Evolutionary conservation across 2,329 filamentous ascomycete genomes (phyloP), one percentile per base, ranked within the genome.

Genomic region (Fonsecaea multimorphosa): DNA sequence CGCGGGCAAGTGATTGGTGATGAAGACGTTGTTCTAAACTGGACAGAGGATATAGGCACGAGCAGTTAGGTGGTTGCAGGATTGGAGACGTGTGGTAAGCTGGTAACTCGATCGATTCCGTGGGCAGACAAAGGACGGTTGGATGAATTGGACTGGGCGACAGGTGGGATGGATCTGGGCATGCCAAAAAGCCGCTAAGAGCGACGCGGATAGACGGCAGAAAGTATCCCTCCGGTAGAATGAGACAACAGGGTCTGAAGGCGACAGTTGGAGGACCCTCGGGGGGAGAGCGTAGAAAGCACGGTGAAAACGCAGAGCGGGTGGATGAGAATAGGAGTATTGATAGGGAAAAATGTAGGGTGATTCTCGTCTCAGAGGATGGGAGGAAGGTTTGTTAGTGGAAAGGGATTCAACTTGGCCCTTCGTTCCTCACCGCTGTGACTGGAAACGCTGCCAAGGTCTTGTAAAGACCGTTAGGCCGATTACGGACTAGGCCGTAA

Each of bases 71-170:
- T 61, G 59, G 59, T 51, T 44, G 44, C 40, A 46, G 19, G 52
- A 22, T 49, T 34, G 31, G 31, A 32, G 22, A 32, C 49, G 24
- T 58, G 9, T 24, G 31, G 44, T 38, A n/a, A 52, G 58, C 16
- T 60, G 58, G 58, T 22, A 60, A 59, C 59, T 58, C 34, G 64
- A 69, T 62, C 60, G 58, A 66, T 66, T 66, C 63, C 60, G 52
- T 57, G 57, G 27, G 58, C 14, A 52, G 31, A 8, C 19, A 24
- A 6, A 12, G 44, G 29, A 32, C 27, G 31, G 12, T n/a, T 29
- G 49, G 49, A 32, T 51, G 57, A 40, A 19, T 59, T 60, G 46
- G 58, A 14, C 44, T 46, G 40, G 19, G 46, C 27, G 31, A n/a
- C 51, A n/a, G 29, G 46, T 51, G 31, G 58, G n/a, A 60, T 24